A percentile compares a stretch with the other conserved stretches of the same genome.
Conservation (phyloP, 2,329 filamentous ascomycete genomes). For the Venturia effusa region DNA sequence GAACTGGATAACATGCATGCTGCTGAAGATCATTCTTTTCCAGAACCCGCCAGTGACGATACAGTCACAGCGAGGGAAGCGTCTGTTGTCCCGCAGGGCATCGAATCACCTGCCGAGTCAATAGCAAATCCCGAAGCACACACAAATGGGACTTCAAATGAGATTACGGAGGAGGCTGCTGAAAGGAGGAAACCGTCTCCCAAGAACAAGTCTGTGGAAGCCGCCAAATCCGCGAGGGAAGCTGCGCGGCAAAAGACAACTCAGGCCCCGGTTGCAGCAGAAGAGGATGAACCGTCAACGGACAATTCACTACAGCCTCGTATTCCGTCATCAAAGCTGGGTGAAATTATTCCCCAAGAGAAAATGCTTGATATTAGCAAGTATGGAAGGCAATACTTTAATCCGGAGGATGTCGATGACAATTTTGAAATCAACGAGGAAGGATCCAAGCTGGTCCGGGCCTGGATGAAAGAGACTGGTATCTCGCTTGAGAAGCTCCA, state of each 20-base stretch:
- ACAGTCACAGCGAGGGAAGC: background rate
- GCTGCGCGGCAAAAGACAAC: background rate
- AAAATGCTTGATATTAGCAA: background rate
- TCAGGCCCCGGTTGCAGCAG: background rate
- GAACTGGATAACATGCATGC: too few species aligned
- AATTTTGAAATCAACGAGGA: background rate
- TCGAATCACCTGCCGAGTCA: background rate
- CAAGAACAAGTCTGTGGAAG: background rate
- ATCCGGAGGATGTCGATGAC: background rate
- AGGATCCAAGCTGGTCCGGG: background rate
- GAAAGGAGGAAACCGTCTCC: background rate
- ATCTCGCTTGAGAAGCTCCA: background rate
- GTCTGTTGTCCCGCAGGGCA: background rate
- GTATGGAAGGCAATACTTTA: background rate
- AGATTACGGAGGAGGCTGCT: background rate
- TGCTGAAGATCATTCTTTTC: too few species aligned
- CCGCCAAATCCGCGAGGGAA: background rate
- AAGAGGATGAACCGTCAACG: background rate
- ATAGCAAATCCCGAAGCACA: background rate
- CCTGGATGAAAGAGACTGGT: background rate
- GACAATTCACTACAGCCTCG: background rate
- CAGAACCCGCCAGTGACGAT: background rate
- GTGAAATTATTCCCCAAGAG: background rate
- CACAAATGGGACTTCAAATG: background rate
- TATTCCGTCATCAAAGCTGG: background rate